A percentile compares a stretch with the other conserved stretches of the same genome.
phyloP scores from a whole-genome alignment of 306 rosid species.

The Cucurbita maxima region DNA sequence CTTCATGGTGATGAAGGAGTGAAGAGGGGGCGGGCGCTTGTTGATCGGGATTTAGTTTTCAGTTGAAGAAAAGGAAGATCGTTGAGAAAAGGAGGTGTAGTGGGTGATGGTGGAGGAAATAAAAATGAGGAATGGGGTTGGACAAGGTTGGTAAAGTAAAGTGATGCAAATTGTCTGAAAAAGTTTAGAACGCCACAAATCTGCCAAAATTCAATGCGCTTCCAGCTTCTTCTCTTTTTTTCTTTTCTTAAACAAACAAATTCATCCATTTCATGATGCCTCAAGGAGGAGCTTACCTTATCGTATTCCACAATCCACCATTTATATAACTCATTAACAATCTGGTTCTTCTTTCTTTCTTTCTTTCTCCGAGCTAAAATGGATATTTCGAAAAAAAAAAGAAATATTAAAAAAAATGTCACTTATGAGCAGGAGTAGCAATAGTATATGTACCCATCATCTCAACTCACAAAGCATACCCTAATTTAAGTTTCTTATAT shows the following conservation, averaged over 20 bases:
- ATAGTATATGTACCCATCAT: background rate
- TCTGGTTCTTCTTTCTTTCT: background rate
- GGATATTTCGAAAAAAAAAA: too few relatives aligned
- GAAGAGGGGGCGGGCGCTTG: too few relatives aligned
- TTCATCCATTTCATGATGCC: background rate
- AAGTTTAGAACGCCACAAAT: constrained; percentile 64
- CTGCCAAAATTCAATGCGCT: constrained; percentile 46
- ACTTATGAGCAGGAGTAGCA: background rate
- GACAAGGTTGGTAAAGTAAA: constrained; percentile 7
- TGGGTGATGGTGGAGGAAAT: background rate
- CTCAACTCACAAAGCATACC: background rate
- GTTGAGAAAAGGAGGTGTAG: background rate
- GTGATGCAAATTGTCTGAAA: constrained; percentile 12
- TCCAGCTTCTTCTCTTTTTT: constrained; percentile 19
- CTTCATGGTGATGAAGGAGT: background rate
- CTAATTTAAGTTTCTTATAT: background rate
- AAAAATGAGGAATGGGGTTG: background rate
- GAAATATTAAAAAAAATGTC: too few relatives aligned
- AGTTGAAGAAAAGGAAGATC: background rate
- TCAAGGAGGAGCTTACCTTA: background rate
- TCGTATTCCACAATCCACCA: background rate
- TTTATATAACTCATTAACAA: background rate
- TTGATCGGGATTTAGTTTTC: background rate
- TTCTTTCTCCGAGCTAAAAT: too few relatives aligned
- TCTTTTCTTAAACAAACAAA: background rate